A percentile compares a stretch with the other conserved stretches of the same genome.
phyloP scores from a whole-genome alignment of 768 basidiomycete species.

The Serendipita vermifera region DNA sequence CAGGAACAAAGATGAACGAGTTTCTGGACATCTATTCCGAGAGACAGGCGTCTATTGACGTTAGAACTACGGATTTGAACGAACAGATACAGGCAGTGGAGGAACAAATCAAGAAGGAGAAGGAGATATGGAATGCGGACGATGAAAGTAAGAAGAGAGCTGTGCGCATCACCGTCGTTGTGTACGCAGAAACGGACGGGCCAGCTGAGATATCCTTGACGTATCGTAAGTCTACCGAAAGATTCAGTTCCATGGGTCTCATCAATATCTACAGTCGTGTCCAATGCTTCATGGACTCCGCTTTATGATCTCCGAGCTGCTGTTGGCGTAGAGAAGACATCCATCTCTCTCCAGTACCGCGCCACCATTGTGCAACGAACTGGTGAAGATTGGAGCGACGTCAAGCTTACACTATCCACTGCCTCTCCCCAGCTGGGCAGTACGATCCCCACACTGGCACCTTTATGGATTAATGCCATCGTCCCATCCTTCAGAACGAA shows the following conservation, averaged over 20 bases:
- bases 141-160: constrained; percentile 14
- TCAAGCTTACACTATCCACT: constrained; percentile 41
- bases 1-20: constrained; percentile 18
- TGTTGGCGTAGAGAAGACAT: constrained; percentile 26
- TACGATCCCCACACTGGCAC: constrained; percentile 14
- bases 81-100: constrained; percentile 12
- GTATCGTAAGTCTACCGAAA: constrained; percentile 41
- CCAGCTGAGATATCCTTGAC: constrained; percentile 36
- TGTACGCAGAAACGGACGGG: constrained; percentile 28
- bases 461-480: constrained; percentile 8
- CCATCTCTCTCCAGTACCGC: constrained; percentile 41
- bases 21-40: constrained; percentile 27
- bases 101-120: constrained; percentile 21
- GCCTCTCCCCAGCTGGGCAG: constrained; percentile 19
- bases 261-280: constrained; percentile 37
- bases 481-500: too few species aligned
- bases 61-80: neutral
- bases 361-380: constrained; percentile 41
- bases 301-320: constrained; percentile 47
- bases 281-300: constrained; percentile 37
- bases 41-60: constrained; percentile 16
- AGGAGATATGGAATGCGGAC: constrained; percentile 18
- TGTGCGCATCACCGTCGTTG: constrained; percentile 30
- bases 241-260: too few species aligned
- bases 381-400: constrained; percentile 47